These are phyloP conservation scores for Nitzschia palea DNA, from an alignment of 108 stramenopile genomes.

Conservation along the genomic window DNA sequence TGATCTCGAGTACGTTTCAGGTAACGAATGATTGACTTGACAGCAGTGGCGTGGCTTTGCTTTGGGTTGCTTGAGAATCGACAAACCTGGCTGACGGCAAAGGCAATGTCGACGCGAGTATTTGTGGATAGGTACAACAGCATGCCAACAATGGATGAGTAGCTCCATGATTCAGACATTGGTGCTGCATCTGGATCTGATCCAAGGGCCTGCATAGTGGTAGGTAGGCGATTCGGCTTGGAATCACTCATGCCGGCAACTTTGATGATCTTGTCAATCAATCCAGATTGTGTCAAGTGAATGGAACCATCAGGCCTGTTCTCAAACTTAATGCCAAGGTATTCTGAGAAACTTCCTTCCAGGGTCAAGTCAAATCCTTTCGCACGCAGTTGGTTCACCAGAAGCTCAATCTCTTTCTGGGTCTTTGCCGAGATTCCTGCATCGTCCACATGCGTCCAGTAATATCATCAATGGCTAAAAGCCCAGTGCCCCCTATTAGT, in stretches of 20 bases:
- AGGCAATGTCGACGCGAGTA: constrained; percentile 30
- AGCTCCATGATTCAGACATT: background rate
- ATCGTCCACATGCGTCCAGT: no score
- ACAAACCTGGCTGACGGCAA: constrained; percentile 36
- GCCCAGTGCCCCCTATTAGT: no score
- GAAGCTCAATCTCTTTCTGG: no score
- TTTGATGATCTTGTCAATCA: background rate
- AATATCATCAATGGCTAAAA: no score
- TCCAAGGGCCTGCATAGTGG: no score
- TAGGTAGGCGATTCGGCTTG: no score
- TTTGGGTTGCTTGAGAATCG: constrained; percentile 36
- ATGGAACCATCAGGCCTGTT: background rate
- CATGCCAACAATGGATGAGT: constrained; percentile 42
- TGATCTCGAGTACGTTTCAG: constrained; percentile 32
- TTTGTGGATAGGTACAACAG: constrained; percentile 24
- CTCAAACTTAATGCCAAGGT: background rate
- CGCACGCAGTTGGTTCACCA: background rate
- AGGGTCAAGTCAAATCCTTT: background rate
- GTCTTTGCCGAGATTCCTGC: no score
- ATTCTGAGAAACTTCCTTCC: no score
- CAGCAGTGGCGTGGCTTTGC: constrained; percentile 32
- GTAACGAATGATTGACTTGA: constrained; percentile 43
- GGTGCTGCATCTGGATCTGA: background rate
- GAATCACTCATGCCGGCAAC: background rate
- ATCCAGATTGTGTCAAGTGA: background rate